Percentiles rank a stretch among this genome's conserved stretches.
phyloP scores from a whole-genome alignment of 345 rosid species.

The Mallotus nudiflorus region DNA sequence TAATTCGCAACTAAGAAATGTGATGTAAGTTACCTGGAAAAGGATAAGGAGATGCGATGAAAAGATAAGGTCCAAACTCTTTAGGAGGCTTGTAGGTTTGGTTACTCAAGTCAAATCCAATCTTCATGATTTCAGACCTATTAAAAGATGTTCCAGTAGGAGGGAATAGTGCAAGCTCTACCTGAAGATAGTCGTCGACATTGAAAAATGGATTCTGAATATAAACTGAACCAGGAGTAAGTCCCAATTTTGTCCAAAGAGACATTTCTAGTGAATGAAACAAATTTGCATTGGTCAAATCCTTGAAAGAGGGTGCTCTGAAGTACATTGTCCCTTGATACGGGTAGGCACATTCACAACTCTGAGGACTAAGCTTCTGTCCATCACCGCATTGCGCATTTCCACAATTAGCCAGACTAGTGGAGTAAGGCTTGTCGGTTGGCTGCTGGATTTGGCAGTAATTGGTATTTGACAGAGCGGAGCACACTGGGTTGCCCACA shows the following conservation, averaged over 20 bases:
- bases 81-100: constrained; percentile 88
- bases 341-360: constrained; percentile 87
- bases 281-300: constrained; percentile 48
- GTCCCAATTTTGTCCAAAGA: constrained; percentile 68
- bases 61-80: constrained; percentile 82
- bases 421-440: constrained; percentile 59
- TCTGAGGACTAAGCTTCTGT: constrained; percentile 87
- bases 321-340: constrained; percentile 83
- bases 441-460: constrained; percentile 74
- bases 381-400: constrained; percentile 55
- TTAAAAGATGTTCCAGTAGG: constrained; percentile 56
- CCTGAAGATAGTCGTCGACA: constrained; percentile 82
- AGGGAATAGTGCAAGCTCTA: constrained; percentile 79
- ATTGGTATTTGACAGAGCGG: constrained; percentile 56
- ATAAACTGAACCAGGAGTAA: constrained; percentile 80
- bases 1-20: not conserved
- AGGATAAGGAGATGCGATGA: constrained; percentile 78
- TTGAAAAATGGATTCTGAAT: constrained; percentile 85
- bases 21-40: constrained; percentile 61
- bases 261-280: constrained; percentile 82
- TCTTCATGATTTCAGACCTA: constrained; percentile 56
- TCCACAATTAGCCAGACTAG: constrained; percentile 74
- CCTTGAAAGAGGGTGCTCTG: constrained; percentile 77
- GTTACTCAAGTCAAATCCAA: constrained; percentile 81
- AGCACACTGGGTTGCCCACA: constrained; percentile 86